phyloP scores from a whole-genome alignment of 2,329 filamentous ascomycete genomes.

The Aspergillus melleus region DNA sequence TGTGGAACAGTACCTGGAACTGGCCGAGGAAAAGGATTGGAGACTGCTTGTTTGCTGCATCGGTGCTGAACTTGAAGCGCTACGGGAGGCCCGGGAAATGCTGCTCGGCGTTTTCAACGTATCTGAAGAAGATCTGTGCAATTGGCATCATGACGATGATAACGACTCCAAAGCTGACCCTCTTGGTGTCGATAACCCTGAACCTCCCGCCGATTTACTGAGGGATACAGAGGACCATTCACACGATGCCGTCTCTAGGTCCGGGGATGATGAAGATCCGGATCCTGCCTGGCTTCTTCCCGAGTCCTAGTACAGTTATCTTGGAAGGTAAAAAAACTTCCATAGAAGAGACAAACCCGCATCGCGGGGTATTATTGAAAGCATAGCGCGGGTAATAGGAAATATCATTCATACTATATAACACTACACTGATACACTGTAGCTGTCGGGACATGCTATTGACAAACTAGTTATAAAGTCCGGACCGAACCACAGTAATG shows the following conservation, averaged over 20 bases:
- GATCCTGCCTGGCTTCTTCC: conserved; percentile 46
- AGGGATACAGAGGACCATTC: conserved; percentile 27
- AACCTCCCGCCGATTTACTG: conserved; percentile 39
- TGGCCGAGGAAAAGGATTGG: conserved; percentile 58
- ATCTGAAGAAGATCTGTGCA: conserved; percentile 18
- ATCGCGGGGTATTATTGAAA: not conserved
- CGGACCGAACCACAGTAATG: not conserved
- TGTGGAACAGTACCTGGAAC: conserved; percentile 51
- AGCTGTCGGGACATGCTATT: too few relatives aligned
- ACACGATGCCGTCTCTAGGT: conserved; percentile 23
- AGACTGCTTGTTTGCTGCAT: conserved; percentile 63
- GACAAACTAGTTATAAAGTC: too few relatives aligned
- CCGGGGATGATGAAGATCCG: conserved; percentile 43
- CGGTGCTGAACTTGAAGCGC: conserved; percentile 61
- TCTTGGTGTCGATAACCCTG: conserved; percentile 31
- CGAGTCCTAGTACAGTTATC: conserved; percentile 15
- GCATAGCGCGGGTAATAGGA: not conserved
- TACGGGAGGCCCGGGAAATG: conserved; percentile 40
- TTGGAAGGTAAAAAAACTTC: not conserved
- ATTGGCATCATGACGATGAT: conserved; percentile 1
- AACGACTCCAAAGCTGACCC: conserved; percentile 17
- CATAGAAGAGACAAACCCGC: not conserved
- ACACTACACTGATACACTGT: too few relatives aligned
- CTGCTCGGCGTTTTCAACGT: conserved; percentile 37
- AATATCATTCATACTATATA: not conserved